These are phyloP conservation scores for Pichia pseudocactophila DNA, from an alignment of 805 yeast species.

Conservation along the genomic window DNA sequence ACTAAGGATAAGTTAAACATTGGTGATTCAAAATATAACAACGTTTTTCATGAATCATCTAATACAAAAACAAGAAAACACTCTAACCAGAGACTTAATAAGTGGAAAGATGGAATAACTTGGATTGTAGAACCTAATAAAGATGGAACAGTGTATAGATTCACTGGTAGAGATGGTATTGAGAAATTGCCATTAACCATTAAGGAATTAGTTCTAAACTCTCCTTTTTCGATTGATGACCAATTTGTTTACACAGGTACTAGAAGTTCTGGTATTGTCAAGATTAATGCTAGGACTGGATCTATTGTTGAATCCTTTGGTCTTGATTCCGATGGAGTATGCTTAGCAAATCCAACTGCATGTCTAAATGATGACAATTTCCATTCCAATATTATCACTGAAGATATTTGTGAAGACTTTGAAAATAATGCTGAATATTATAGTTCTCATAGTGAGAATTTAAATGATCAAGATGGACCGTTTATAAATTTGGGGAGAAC, in stretches of 20 bases:
- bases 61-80: not conserved
- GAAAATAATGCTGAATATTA: constrained; percentile 2
- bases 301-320: constrained; percentile 61
- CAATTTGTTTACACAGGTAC: constrained; percentile 86
- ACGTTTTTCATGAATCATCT: not conserved
- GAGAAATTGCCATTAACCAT: constrained; percentile 78
- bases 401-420: not conserved
- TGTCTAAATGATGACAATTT: not conserved
- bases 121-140: constrained; percentile 91
- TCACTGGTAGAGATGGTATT: constrained; percentile 64
- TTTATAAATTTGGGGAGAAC: constrained; percentile 60
- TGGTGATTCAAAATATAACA: not conserved
- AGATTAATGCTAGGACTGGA: constrained; percentile 69
- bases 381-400: not conserved
- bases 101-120: constrained; percentile 28
- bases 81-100: not conserved
- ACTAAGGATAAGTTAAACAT: not conserved
- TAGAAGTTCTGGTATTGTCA: constrained; percentile 64
- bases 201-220: constrained; percentile 63
- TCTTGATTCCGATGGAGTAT: constrained; percentile 6
- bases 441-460: constrained; percentile 3
- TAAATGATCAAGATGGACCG: constrained; percentile 18
- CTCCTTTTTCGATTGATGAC: constrained; percentile 78
- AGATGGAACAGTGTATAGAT: constrained; percentile 77
- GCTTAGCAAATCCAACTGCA: not conserved